Evolutionary conservation across 2,329 filamentous ascomycete genomes (phyloP), one percentile per base, ranked within the genome.

Genomic region (Aspergillus fructus): DNA sequence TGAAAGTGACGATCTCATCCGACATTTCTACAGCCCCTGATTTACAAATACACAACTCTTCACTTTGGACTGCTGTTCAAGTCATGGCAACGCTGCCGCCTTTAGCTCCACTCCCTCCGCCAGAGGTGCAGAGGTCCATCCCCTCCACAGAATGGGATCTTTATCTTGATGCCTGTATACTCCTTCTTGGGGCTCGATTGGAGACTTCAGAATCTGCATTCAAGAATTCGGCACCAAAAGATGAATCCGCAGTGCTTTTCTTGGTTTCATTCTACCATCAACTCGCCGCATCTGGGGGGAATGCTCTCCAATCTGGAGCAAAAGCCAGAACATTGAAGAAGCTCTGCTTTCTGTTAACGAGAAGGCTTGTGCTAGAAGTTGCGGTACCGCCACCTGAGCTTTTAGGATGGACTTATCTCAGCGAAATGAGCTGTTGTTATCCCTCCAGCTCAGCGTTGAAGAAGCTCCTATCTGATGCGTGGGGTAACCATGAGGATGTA

Each of bases 21-120:
- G n/a, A 30, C n/a, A 19, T 21, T 27, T 55, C 9, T 8, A 17
- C 39, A 23, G 13, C 2, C 15, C 30, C 17, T 59, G 47, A n/a
- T 45, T 49, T 53, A 49, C 30, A 30, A 53, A 45, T 42, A 33
- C 15, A 21, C 33, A 27, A 33, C 41, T 46, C 30, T 47, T 41
- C 37, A 17, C n/a, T 23, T 54, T n/a, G 33, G 41, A 34, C 37
- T 37, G 21, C 19, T 27, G 24, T 37, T 27, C 17, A 81, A 74
- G 40, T 60, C 70, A 66, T 73, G 71, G 79, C 80, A 73, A 69
- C 76, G 53, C 76, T 93, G 49, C 91, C 91, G 42, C 82, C 87
- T 34, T 82, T 97, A 74, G 91, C 89, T 56, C 84, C 89, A 19
- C 92, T 94, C 66, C 93, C 93, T 17, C 83, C 87, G 60, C 77